Evolutionary conservation across 2,329 filamentous ascomycete genomes (phyloP).

Genomic region (Neopestalotiopsis rosae): DNA sequence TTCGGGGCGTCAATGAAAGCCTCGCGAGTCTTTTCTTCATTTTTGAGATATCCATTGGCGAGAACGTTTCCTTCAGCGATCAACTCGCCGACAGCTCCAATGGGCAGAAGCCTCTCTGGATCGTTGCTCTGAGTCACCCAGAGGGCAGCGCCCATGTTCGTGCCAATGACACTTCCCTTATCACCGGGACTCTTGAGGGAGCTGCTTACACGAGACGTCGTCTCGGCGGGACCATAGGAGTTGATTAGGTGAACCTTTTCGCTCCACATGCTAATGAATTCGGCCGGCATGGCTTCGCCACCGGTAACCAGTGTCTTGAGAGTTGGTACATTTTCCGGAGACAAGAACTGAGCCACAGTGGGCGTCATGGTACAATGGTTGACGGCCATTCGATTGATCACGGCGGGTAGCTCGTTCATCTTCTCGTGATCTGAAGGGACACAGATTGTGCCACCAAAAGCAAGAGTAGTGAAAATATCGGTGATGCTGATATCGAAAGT

Average conservation of each 20-base stretch:
- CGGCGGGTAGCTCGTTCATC: not conserved
- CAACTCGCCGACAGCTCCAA: conserved; percentile 25
- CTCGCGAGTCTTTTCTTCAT: conserved; percentile 23
- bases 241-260: conserved; percentile 15
- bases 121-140: conserved; percentile 20
- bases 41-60: conserved; percentile 37
- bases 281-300: conserved; percentile 7
- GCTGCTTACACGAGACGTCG: not conserved
- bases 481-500: conserved; percentile 10
- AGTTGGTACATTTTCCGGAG: conserved; percentile 5
- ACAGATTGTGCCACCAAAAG: conserved; percentile 8
- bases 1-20: conserved; percentile 30
- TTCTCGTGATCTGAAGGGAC: conserved; percentile 7
- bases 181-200: conserved; percentile 4
- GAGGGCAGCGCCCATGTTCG: not conserved
- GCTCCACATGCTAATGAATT: conserved; percentile 12
- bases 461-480: conserved; percentile 11
- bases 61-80: conserved; percentile 23
- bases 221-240: conserved; percentile 11
- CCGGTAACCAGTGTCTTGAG: conserved; percentile 6
- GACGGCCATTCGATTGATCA: not conserved
- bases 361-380: conserved; percentile 4
- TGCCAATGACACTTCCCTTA: conserved; percentile 10
- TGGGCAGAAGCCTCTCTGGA: conserved; percentile 20
- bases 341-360: conserved; percentile 8